Conservation (phyloP, 176 grass and related monocot genomes). For the Melocanna baccifera region DNA sequence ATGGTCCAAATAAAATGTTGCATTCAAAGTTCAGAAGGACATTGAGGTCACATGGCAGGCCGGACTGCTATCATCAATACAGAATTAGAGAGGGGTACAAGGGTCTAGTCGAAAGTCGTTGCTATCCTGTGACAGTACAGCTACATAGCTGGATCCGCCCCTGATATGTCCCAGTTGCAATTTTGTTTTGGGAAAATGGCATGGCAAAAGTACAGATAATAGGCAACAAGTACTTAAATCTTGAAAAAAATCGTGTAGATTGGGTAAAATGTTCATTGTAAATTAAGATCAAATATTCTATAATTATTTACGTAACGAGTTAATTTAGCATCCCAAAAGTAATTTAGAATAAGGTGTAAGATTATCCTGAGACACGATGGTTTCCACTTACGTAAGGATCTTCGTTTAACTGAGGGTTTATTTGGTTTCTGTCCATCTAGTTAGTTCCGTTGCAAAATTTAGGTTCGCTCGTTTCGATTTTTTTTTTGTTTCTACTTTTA, state of each 20-base stretch:
- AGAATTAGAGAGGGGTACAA: too few relatives aligned
- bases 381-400: too few relatives aligned
- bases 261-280: neutral
- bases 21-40: too few relatives aligned
- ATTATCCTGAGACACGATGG: too few relatives aligned
- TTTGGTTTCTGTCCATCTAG: neutral
- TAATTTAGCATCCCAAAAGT: neutral
- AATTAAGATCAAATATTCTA: neutral
- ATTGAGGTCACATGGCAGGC: too few relatives aligned
- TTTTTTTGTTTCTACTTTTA: too few relatives aligned
- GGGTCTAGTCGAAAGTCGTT: too few relatives aligned
- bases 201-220: neutral
- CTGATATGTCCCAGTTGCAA: neutral
- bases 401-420: neutral
- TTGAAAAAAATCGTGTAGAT: neutral
- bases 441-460: neutral
- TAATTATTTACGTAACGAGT: neutral
- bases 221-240: neutral
- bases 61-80: too few relatives aligned
- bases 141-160: too few relatives aligned
- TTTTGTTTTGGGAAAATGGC: neutral
- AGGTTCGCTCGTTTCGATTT: too few relatives aligned
- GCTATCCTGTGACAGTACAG: too few relatives aligned
- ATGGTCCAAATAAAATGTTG: too few relatives aligned
- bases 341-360: neutral